Base-by-base conservation (phyloP, 805 yeast species). In the Metschnikowia picachoensis region DNA sequence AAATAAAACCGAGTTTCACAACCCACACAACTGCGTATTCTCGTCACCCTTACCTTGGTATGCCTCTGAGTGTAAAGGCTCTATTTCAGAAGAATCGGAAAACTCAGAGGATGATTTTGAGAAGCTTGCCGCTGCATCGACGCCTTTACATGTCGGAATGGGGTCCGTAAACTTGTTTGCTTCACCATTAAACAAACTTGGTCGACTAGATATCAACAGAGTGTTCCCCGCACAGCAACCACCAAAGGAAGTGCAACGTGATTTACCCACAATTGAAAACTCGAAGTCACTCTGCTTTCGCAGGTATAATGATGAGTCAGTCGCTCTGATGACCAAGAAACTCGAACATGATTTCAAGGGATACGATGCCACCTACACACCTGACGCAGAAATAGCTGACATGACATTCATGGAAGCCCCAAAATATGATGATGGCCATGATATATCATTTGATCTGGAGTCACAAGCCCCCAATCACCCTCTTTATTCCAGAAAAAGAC, bases 171-270 rank as follows among this genome's bases (percentile, higher is more conserved):
- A 47, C 14, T 36, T 58, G 20, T 61, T 61, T 33, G 35, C 63
- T 16, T 69, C 74, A 8, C 76, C 76, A 14, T 62, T 69, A 46
- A 62, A 60, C 38, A 60, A 62, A 44, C 59, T 71, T 27, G 64
- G 67, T 46, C 60, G 65, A 31, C 53, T 71, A 25, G 69, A 70
- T 47, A 41, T 53, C 32, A 44, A 47, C 35, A 16, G 27, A 8
- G 31, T 41, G 11, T 30, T 35, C 15, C 42, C 47, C 8, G 20
- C 25, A 20, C 38, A 35, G n/a, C 13, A 33, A 4, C 2, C 17
- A 14, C 12, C 11, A 11, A 33, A 33, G 17, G 2, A 20, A 5
- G 25, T 20, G 25, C 25, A 20, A 20, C 25, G 25, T 20, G 7
- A 20, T 5, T 5, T 20, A 5, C 25, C 25, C 25, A 20, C 25